Evolutionary conservation across 371 early-diverging fungal genomes (phyloP).

Genomic region (Mortierella polycephala): DNA sequence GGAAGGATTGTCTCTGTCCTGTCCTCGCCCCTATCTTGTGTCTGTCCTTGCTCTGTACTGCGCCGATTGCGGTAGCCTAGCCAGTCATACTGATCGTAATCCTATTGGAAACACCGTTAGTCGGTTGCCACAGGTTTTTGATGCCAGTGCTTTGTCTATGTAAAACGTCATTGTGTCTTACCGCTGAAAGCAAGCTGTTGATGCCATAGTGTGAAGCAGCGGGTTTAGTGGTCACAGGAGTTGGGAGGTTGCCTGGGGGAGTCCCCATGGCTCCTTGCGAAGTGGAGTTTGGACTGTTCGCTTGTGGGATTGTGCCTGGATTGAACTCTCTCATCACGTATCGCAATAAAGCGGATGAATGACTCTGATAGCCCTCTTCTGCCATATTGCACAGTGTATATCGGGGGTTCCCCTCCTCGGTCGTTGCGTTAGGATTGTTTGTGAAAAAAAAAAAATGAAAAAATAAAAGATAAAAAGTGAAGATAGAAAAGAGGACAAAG

Average conservation of each 20-base stretch:
- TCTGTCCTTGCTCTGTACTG: not conserved
- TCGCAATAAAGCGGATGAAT: conserved; percentile 6
- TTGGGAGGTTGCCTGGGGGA: not conserved
- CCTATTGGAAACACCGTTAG: conserved; percentile 1
- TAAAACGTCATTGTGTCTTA: not conserved
- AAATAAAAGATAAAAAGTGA: not conserved
- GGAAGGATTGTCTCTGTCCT: not conserved
- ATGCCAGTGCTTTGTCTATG: not conserved
- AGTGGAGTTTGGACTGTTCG: not conserved
- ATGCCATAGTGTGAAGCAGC: conserved; percentile 2
- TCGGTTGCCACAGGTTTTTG: not conserved
- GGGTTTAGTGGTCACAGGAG: not conserved
- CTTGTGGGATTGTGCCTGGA: not conserved
- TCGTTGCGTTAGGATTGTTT: not conserved
- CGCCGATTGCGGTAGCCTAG: conserved; percentile 14
- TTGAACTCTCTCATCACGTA: conserved; percentile 26
- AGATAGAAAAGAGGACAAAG: not conserved
- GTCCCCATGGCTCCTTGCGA: not conserved
- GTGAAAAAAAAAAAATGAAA: not conserved
- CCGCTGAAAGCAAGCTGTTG: conserved; percentile 30
- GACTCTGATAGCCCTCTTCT: not conserved
- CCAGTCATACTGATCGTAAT: conserved; percentile 31
- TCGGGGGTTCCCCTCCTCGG: not conserved
- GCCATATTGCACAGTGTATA: not conserved
- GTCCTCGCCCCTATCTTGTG: not conserved